phyloP scores from a whole-genome alignment of 176 grass and related monocot genomes.

The Cenchrus fungigraminus region DNA sequence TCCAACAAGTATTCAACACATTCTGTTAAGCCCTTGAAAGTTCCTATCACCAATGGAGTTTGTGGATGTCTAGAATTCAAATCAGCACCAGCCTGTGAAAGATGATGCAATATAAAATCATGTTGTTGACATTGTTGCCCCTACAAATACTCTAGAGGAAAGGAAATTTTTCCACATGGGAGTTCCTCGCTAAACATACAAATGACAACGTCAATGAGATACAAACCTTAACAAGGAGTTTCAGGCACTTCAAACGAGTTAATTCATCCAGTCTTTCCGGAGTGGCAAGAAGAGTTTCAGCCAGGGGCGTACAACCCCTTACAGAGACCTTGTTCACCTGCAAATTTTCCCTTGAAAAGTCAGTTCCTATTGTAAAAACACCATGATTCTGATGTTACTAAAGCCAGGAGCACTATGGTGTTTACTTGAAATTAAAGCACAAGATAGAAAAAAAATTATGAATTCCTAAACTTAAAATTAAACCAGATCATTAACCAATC shows the following conservation, averaged over 20 bases:
- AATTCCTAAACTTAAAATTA: too few species aligned
- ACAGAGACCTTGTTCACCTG: conserved; percentile 31
- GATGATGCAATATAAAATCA: background rate
- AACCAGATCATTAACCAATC: background rate
- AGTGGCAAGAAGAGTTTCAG: conserved; percentile 30
- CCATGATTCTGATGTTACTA: too few species aligned
- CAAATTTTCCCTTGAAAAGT: conserved; percentile 5
- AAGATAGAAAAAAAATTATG: too few species aligned
- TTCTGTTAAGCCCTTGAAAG: conserved; percentile 25
- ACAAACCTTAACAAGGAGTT: conserved; percentile 39
- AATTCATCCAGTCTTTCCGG: conserved; percentile 30
- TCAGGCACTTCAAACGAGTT: conserved; percentile 41
- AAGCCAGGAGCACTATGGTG: too few species aligned
- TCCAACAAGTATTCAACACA: conserved; percentile 45
- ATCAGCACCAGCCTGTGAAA: conserved; percentile 51
- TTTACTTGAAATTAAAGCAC: too few species aligned
- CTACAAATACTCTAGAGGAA: background rate
- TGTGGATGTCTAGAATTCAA: conserved; percentile 39
- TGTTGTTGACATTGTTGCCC: background rate
- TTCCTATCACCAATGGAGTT: conserved; percentile 47
- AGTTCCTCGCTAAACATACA: background rate
- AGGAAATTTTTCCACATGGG: background rate
- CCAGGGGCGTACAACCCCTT: conserved; percentile 34
- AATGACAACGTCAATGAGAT: background rate
- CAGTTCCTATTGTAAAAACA: background rate